These are phyloP conservation scores for Alopecurus myosuroides DNA, from an alignment of 176 grass and related monocot genomes.

Conservation along the genomic window DNA sequence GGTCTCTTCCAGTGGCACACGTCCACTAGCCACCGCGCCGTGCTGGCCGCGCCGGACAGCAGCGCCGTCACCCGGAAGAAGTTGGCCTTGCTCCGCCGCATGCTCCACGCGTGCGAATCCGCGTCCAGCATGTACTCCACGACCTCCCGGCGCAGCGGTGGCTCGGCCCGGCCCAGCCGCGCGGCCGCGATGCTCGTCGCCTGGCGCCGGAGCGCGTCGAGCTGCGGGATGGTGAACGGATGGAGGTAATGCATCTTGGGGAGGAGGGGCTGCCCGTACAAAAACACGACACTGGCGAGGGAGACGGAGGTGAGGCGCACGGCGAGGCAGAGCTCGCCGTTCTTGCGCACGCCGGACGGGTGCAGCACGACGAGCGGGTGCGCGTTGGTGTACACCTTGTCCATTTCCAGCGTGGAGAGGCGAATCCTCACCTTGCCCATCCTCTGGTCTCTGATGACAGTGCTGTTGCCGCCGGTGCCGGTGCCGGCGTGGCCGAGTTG, in stretches of 20 bases:
- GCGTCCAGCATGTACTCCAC: conserved; percentile 77
- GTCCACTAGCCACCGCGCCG: conserved; percentile 44
- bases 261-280: conserved; percentile 53
- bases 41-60: conserved; percentile 32
- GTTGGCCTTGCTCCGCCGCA: conserved; percentile 74
- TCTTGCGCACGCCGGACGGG: conserved; percentile 54
- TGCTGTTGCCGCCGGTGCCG: not conserved
- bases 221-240: conserved; percentile 44
- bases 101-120: conserved; percentile 67
- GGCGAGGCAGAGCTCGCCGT: conserved; percentile 73
- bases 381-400: conserved; percentile 35
- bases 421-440: conserved; percentile 82
- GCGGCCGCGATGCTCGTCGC: conserved; percentile 51
- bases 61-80: conserved; percentile 54
- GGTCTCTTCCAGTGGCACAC: conserved; percentile 70
- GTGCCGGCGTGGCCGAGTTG: conserved; percentile 4
- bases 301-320: conserved; percentile 68
- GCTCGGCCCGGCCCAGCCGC: conserved; percentile 53
- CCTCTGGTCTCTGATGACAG: conserved; percentile 23
- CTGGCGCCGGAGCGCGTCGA: conserved; percentile 61
- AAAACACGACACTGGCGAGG: conserved; percentile 29
- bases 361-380: conserved; percentile 52
- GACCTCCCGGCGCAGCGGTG: conserved; percentile 65
- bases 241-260: conserved; percentile 61
- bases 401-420: conserved; percentile 65